Conservation (phyloP, 768 basidiomycete species). For the Leccinum pellstonianum region DNA sequence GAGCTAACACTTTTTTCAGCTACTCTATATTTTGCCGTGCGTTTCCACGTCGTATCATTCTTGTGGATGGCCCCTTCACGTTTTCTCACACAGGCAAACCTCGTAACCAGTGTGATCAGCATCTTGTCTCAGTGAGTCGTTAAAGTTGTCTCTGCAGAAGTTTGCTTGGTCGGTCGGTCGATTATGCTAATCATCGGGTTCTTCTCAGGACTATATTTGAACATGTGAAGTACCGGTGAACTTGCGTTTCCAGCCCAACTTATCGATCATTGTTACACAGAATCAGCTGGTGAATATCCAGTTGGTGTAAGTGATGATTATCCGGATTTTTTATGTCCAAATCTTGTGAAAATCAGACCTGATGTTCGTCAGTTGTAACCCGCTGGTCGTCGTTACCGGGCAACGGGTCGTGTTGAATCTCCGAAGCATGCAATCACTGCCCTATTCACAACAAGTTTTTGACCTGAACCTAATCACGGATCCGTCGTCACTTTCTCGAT, state of each 20-base stretch:
- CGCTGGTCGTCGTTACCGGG: conserved; percentile 12
- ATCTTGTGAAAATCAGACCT: background rate
- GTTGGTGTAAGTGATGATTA: background rate
- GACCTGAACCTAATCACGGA: background rate
- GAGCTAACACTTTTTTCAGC: background rate
- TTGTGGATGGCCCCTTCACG: background rate
- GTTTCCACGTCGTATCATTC: background rate
- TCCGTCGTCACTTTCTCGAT: background rate
- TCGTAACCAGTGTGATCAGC: background rate
- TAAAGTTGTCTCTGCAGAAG: background rate
- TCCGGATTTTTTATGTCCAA: background rate
- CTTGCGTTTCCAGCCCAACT: background rate
- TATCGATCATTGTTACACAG: background rate
- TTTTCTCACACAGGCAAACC: background rate
- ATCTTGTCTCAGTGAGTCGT: conserved; percentile 9
- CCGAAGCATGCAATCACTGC: background rate
- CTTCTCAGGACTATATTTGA: background rate
- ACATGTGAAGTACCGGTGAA: background rate
- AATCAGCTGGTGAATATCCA: background rate
- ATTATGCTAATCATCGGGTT: background rate
- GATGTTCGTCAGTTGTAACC: background rate
- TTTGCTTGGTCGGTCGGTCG: background rate
- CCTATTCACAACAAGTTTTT: background rate
- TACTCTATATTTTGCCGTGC: background rate
- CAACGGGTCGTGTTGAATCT: conserved; percentile 22